These are phyloP conservation scores for Termitomyces sp. DNA, from an alignment of 768 basidiomycete species.

Conservation along the genomic window DNA sequence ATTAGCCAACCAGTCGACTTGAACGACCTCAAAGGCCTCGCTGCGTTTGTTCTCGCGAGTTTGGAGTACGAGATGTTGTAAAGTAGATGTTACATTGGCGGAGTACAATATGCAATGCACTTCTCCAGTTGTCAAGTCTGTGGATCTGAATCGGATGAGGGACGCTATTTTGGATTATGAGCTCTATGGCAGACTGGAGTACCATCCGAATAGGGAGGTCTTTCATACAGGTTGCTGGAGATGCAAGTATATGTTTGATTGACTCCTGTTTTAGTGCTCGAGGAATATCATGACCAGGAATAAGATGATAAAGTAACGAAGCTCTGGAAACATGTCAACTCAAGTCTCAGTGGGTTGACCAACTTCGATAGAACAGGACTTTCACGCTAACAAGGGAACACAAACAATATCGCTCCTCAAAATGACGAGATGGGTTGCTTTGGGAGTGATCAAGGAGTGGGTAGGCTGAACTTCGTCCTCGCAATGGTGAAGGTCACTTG, in stretches of 20 bases:
- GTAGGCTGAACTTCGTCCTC: too few relatives aligned
- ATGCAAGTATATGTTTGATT: conserved; percentile 40
- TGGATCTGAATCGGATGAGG: conserved; percentile 74
- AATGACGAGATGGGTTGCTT: too few relatives aligned
- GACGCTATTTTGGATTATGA: conserved; percentile 94
- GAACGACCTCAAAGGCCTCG: conserved; percentile 42
- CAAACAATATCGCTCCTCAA: too few relatives aligned
- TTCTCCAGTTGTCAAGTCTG: conserved; percentile 52
- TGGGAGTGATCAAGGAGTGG: too few relatives aligned
- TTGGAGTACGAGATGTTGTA: conserved; percentile 32
- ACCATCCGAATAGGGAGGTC: conserved; percentile 78
- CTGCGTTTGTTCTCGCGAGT: conserved; percentile 41
- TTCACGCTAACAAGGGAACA: too few relatives aligned
- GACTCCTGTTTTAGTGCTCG: not conserved
- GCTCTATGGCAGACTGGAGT: conserved; percentile 76
- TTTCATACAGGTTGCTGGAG: conserved; percentile 91
- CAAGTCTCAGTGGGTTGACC: too few relatives aligned
- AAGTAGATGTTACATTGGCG: not conserved
- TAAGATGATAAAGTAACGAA: not conserved
- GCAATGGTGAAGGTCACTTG: too few relatives aligned
- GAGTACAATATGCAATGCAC: not conserved
- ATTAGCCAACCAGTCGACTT: conserved; percentile 30
- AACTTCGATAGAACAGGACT: too few relatives aligned
- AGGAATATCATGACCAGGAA: too few relatives aligned
- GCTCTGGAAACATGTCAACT: not conserved